These are phyloP conservation scores for Azolla pinnata DNA, from an alignment of 75 land plant species.

Conservation along the genomic window DNA sequence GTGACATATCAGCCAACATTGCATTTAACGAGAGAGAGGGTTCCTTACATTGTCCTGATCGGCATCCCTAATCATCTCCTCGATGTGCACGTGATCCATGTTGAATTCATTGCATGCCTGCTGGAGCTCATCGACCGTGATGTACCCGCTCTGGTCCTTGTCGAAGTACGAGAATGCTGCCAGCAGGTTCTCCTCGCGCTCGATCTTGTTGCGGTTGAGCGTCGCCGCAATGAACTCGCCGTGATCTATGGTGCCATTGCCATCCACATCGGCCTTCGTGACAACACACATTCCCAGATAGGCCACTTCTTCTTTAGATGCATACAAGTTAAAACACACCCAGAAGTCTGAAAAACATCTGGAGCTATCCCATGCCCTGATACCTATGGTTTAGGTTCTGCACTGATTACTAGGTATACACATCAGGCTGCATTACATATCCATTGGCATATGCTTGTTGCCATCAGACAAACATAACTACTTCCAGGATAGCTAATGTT, in stretches of 20 bases:
- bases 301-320: not conserved
- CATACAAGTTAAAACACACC: not conserved
- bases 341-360: too few species aligned
- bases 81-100: slow-evolving; percentile 46
- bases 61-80: slow-evolving; percentile 61
- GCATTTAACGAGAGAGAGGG: too few species aligned
- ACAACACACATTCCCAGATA: not conserved
- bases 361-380: too few species aligned
- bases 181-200: slow-evolving; percentile 71
- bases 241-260: slow-evolving; percentile 80
- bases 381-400: too few species aligned
- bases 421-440: too few species aligned
- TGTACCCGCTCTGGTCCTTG: slow-evolving; percentile 72
- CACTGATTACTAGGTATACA: too few species aligned
- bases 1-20: too few species aligned
- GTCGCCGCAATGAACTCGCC: slow-evolving; percentile 87
- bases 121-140: slow-evolving; percentile 68
- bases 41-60: slow-evolving; percentile 71
- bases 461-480: too few species aligned
- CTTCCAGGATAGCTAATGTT: too few species aligned
- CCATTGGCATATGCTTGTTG: too few species aligned
- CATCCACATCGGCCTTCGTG: slow-evolving; percentile 73
- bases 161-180: slow-evolving; percentile 84
- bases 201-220: slow-evolving; percentile 69
- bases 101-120: slow-evolving; percentile 59